phyloP scores from a whole-genome alignment of 805 yeast genomes.

The Blastobotrys attinorum region DNA sequence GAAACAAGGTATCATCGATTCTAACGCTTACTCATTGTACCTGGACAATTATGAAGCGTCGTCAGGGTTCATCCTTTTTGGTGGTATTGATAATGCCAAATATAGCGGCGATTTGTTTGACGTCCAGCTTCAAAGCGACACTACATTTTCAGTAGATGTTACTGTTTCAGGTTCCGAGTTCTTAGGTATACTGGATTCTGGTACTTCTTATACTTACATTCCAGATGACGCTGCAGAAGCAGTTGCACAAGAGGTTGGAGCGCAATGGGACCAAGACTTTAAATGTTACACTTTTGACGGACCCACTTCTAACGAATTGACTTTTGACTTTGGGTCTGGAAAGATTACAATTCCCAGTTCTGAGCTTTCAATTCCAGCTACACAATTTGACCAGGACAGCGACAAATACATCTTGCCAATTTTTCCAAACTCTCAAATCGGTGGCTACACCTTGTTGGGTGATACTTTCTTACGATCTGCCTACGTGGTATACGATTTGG shows the following conservation, averaged over 20 bases:
- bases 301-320: background rate
- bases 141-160: constrained; percentile 9
- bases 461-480: constrained; percentile 55
- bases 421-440: background rate
- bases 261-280: too few relatives aligned
- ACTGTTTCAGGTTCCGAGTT: constrained; percentile 5
- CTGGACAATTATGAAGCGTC: constrained; percentile 29
- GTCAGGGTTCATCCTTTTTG: constrained; percentile 38
- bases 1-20: constrained; percentile 35
- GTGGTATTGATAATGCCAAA: constrained; percentile 45
- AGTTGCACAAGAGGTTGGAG: constrained; percentile 32
- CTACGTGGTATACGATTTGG: constrained; percentile 60
- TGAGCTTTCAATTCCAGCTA: constrained; percentile 17
- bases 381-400: background rate
- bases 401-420: constrained; percentile 4
- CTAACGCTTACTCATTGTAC: constrained; percentile 41
- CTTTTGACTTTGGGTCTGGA: constrained; percentile 3
- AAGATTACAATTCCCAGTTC: constrained; percentile 18
- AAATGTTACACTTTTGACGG: too few relatives aligned
- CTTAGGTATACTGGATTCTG: constrained; percentile 18
- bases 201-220: constrained; percentile 19
- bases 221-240: constrained; percentile 21
- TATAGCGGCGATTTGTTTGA: constrained; percentile 31
- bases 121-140: constrained; percentile 19
- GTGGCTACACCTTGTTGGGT: constrained; percentile 36